These are phyloP conservation scores for Ceratocystiopsis sp. DNA, from an alignment of 2,329 filamentous ascomycete genomes.

Conservation along the genomic window DNA sequence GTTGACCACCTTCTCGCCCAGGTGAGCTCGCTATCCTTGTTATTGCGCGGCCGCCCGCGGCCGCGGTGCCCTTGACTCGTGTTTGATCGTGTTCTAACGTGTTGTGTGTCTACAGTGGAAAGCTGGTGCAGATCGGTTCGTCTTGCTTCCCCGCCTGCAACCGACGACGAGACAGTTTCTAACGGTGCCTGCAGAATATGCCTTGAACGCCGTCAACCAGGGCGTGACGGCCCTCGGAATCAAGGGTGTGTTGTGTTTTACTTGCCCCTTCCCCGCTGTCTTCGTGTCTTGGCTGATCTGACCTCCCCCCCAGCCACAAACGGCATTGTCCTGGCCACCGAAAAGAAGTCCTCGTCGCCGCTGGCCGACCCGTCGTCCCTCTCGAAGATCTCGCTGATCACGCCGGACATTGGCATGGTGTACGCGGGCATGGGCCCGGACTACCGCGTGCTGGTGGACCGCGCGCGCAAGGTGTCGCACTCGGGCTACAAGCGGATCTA, in stretches of 20 bases:
- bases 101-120: constrained; percentile 46
- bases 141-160: neutral
- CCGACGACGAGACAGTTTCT: neutral
- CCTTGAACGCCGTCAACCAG: constrained; percentile 96
- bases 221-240: constrained; percentile 96
- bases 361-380: constrained; percentile 90
- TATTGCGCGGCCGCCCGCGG: neutral
- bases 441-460: constrained; percentile 93
- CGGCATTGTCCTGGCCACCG: constrained; percentile 93
- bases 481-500: constrained; percentile 99
- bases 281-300: neutral
- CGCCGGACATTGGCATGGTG: constrained; percentile 98
- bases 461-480: constrained; percentile 94
- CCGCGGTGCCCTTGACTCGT: neutral
- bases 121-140: constrained; percentile 89
- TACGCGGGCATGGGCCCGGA: constrained; percentile 99
- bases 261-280: neutral
- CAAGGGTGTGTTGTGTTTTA: constrained; percentile 51
- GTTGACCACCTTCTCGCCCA: constrained; percentile 97
- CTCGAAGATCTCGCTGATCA: constrained; percentile 95
- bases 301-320: constrained; percentile 58
- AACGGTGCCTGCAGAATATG: constrained; percentile 65
- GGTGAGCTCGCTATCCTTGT: constrained; percentile 37
- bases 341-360: constrained; percentile 98
- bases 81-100: too few relatives aligned